phyloP scores from a whole-genome alignment of 805 yeast species.

The Candida ortonii region DNA sequence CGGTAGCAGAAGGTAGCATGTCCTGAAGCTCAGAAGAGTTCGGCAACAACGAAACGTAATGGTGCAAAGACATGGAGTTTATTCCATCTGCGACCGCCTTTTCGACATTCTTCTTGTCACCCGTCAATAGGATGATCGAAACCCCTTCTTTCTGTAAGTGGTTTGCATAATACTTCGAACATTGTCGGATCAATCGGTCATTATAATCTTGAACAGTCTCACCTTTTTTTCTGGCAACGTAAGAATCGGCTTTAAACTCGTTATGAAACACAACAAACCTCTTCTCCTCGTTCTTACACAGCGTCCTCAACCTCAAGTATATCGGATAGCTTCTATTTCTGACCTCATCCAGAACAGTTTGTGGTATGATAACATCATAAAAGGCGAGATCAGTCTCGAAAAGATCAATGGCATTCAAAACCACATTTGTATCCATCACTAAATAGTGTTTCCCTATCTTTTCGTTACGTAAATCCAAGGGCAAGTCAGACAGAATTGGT shows the following conservation, averaged over 20 bases:
- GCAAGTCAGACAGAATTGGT: conserved; percentile 63
- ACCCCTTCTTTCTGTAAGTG: conserved; percentile 55
- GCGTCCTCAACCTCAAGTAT: conserved; percentile 75
- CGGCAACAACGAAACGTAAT: conserved; percentile 70
- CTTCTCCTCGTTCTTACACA: conserved; percentile 73
- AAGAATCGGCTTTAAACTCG: conserved; percentile 78
- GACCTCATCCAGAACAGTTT: conserved; percentile 91
- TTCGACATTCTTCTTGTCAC: conserved; percentile 65
- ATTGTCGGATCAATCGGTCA: conserved; percentile 82
- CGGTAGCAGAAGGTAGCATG: conserved; percentile 58
- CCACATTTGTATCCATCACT: conserved; percentile 84
- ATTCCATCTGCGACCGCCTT: conserved; percentile 56
- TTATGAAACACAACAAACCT: conserved; percentile 90
- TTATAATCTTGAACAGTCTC: conserved; percentile 87
- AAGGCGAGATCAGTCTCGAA: conserved; percentile 75
- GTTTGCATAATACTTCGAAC: conserved; percentile 64
- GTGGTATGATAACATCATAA: conserved; percentile 91
- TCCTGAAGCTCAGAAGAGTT: conserved; percentile 75
- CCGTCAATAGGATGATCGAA: conserved; percentile 61
- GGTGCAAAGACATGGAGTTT: conserved; percentile 53
- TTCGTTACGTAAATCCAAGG: conserved; percentile 43
- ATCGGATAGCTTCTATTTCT: conserved; percentile 84
- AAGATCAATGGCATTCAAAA: conserved; percentile 83
- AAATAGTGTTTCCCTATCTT: conserved; percentile 71
- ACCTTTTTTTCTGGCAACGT: conserved; percentile 53